Percentiles rank a stretch among this genome's conserved stretches.
These are phyloP conservation scores for Bassia scoparia DNA, from an alignment of 148 eudicot genomes.

Conservation along the genomic window DNA sequence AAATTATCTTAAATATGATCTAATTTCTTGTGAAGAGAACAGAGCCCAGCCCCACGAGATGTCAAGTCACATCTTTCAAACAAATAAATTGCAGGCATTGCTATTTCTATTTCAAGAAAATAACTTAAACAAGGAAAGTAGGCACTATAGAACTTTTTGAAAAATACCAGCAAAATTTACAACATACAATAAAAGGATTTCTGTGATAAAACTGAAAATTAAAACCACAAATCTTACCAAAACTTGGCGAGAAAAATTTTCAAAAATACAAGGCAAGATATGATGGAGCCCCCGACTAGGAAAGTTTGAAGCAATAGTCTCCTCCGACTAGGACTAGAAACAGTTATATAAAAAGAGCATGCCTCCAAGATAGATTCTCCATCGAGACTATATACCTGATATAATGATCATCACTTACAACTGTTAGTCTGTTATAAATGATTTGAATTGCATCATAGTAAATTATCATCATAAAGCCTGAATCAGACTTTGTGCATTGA, in stretches of 20 bases:
- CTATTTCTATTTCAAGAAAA: no score
- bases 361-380: conserved; percentile 84
- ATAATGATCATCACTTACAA: conserved; percentile 1
- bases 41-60: no score
- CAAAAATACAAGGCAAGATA: conserved; percentile 38
- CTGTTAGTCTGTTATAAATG: background rate
- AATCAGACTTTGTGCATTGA: background rate
- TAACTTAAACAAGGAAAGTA: no score
- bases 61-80: no score
- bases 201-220: background rate
- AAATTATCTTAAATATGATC: no score
- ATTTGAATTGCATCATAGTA: background rate
- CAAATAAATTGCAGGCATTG: no score
- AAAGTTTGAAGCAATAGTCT: conserved; percentile 45
- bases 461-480: background rate
- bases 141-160: no score
- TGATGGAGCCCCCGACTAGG: conserved; percentile 50
- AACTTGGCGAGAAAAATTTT: conserved; percentile 31
- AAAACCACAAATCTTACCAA: conserved; percentile 25
- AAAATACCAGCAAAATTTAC: background rate
- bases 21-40: no score
- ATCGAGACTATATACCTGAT: conserved; percentile 81
- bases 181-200: background rate
- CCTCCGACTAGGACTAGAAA: conserved; percentile 48
- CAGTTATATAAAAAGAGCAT: conserved; percentile 40